A percentile compares a stretch with the other conserved stretches of the same genome.
These are phyloP conservation scores for Colletotrichum phormii DNA, from an alignment of 2,329 filamentous ascomycete species.

Conservation along the genomic window DNA sequence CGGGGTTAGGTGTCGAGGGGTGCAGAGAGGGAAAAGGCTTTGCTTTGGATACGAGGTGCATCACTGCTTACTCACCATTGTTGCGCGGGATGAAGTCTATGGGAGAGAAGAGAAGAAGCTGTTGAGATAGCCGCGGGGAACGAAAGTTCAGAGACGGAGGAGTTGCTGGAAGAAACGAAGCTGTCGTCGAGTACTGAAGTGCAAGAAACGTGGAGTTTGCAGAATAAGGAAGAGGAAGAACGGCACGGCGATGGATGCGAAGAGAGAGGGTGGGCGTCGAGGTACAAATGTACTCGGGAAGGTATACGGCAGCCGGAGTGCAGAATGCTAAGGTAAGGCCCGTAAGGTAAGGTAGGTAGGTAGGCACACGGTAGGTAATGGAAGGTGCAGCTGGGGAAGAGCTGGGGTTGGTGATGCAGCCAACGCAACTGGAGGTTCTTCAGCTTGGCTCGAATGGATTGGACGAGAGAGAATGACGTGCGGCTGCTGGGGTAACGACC, in stretches of 20 bases:
- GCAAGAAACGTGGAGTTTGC: not conserved
- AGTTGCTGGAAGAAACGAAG: not conserved
- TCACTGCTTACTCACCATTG: constrained; percentile 9
- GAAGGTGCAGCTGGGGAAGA: not conserved
- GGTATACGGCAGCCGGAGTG: not conserved
- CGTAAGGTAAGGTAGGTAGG: not conserved
- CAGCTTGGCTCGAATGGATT: not conserved
- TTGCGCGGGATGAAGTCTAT: not conserved
- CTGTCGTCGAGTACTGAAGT: not conserved
- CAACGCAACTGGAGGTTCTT: not conserved
- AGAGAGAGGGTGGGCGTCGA: not conserved
- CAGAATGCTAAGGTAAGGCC: not conserved
- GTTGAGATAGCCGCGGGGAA: not conserved
- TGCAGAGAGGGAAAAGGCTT: not conserved
- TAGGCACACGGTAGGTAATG: not conserved
- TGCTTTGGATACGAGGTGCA: not conserved
- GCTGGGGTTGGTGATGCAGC: constrained; percentile 3
- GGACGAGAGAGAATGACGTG: constrained; percentile 29
- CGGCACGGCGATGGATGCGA: not conserved
- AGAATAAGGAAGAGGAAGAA: not conserved
- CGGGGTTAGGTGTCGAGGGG: not conserved
- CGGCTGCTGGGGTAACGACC: constrained; percentile 30
- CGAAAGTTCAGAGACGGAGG: not conserved
- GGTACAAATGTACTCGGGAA: not conserved
- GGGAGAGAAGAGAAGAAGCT: not conserved